Evolutionary conservation across 768 basidiomycete species (phyloP).

Genomic region (Pseudohyphozyma bogoriensis): DNA sequence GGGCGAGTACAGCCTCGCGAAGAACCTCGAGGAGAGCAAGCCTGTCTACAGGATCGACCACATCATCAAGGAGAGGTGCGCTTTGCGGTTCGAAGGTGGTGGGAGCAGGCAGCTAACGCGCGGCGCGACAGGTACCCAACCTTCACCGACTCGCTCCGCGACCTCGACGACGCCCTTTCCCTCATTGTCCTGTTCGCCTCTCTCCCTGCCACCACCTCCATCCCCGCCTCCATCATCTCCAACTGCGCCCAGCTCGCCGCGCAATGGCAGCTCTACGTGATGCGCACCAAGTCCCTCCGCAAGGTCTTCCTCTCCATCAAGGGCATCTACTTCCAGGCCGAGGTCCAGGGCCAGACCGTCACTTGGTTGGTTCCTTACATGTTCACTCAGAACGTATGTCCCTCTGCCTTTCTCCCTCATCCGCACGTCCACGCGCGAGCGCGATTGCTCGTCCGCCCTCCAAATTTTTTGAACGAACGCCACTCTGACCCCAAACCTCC

Average conservation of each 20-base stretch:
- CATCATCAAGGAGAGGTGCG: conserved; percentile 89
- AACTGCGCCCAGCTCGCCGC: conserved; percentile 82
- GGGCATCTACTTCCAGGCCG: conserved; percentile 95
- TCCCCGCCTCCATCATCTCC: conserved; percentile 72
- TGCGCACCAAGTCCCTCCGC: conserved; percentile 70
- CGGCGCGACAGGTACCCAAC: conserved; percentile 97
- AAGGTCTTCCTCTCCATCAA: conserved; percentile 96
- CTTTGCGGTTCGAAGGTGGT: background rate
- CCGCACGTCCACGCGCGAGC: background rate
- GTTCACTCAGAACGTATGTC: conserved; percentile 80
- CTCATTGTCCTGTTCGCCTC: conserved; percentile 88
- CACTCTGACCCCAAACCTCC: too few relatives aligned
- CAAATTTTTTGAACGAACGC: background rate
- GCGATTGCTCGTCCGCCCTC: background rate
- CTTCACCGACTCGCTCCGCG: conserved; percentile 86
- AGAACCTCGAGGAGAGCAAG: conserved; percentile 73
- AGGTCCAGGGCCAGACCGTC: conserved; percentile 80
- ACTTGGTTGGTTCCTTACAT: conserved; percentile 97
- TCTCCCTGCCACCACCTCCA: conserved; percentile 67
- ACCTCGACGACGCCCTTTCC: conserved; percentile 93
- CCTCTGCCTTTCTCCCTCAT: background rate
- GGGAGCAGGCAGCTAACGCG: background rate
- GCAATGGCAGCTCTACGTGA: conserved; percentile 94
- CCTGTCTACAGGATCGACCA: conserved; percentile 88
- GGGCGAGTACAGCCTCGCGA: conserved; percentile 89